Percentiles rank a stretch among this genome's conserved stretches.
Evolutionary conservation across 768 basidiomycete genomes (phyloP).

Genomic region (Termitomyces sp.): DNA sequence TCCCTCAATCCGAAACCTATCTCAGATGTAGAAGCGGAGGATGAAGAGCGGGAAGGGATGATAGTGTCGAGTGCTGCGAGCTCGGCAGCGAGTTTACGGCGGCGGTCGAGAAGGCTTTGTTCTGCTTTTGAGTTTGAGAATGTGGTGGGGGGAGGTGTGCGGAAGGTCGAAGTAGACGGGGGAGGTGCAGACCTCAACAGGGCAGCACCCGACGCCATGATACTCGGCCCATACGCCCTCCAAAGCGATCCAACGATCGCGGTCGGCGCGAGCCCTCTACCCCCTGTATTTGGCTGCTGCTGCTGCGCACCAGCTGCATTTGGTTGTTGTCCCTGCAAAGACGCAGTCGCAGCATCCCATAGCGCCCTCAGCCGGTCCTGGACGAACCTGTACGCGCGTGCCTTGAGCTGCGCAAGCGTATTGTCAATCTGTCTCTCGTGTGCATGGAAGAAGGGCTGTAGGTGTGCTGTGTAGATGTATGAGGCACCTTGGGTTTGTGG

Average conservation of each 20-base stretch:
- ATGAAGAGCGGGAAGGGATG: slow-evolving; percentile 28
- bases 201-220: slow-evolving; percentile 66
- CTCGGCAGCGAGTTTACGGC: slow-evolving; percentile 54
- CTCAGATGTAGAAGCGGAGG: slow-evolving; percentile 19
- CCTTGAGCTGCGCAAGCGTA: slow-evolving; percentile 63
- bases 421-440: slow-evolving; percentile 88
- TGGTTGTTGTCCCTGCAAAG: slow-evolving; percentile 29
- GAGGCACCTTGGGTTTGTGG: slow-evolving; percentile 89
- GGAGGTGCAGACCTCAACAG: slow-evolving; percentile 43
- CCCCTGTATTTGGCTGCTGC: slow-evolving; percentile 13
- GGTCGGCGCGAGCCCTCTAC: slow-evolving; percentile 47
- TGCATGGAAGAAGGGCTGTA: slow-evolving; percentile 78
- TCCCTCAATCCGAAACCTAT: slow-evolving; percentile 31
- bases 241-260: slow-evolving; percentile 67
- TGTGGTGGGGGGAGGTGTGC: background rate
- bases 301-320: slow-evolving; percentile 36
- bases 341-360: slow-evolving; percentile 61
- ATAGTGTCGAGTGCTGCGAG: slow-evolving; percentile 42
- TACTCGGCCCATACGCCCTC: slow-evolving; percentile 73
- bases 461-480: slow-evolving; percentile 75
- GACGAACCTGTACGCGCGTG: slow-evolving; percentile 56
- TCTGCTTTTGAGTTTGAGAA: background rate
- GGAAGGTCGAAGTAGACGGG: background rate
- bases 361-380: slow-evolving; percentile 59
- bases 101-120: slow-evolving; percentile 40